These are phyloP conservation scores for Ceratocystis huliohia DNA, from an alignment of 2,329 filamentous ascomycete genomes.

Conservation along the genomic window DNA sequence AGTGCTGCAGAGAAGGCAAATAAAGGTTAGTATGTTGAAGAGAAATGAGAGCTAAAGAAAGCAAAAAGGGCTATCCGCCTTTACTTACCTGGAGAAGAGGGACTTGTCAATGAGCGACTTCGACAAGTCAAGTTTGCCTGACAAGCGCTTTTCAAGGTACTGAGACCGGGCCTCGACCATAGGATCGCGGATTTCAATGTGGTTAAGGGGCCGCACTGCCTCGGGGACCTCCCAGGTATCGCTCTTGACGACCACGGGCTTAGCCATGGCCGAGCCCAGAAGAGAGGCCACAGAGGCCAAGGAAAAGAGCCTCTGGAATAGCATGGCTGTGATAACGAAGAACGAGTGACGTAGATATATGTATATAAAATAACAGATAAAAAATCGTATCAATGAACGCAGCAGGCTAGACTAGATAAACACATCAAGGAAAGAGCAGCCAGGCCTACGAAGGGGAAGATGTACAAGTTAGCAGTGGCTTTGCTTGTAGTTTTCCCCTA, in stretches of 20 bases:
- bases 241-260: slow-evolving; percentile 6
- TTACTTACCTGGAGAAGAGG: slow-evolving; percentile 4
- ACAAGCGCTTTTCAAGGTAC: slow-evolving; percentile 23
- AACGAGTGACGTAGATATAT: neutral
- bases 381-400: neutral
- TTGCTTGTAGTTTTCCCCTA: neutral
- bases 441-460: neutral
- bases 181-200: slow-evolving; percentile 17
- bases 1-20: slow-evolving; percentile 14
- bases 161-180: slow-evolving; percentile 20
- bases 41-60: neutral
- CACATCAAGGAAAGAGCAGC: neutral
- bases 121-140: slow-evolving; percentile 20
- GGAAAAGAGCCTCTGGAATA: slow-evolving; percentile 2
- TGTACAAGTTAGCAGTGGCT: neutral
- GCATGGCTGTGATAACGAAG: neutral
- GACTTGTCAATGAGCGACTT: neutral
- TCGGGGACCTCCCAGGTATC: slow-evolving; percentile 14
- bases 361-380: neutral
- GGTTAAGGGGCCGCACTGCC: slow-evolving; percentile 18
- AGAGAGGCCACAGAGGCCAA: slow-evolving; percentile 6
- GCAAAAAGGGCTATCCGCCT: neutral
- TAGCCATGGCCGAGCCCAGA: slow-evolving; percentile 14
- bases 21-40: neutral
- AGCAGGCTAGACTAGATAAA: neutral